Conservation (phyloP, 495 filamentous ascomycete genomes). For the Monascus purpureus region DNA sequence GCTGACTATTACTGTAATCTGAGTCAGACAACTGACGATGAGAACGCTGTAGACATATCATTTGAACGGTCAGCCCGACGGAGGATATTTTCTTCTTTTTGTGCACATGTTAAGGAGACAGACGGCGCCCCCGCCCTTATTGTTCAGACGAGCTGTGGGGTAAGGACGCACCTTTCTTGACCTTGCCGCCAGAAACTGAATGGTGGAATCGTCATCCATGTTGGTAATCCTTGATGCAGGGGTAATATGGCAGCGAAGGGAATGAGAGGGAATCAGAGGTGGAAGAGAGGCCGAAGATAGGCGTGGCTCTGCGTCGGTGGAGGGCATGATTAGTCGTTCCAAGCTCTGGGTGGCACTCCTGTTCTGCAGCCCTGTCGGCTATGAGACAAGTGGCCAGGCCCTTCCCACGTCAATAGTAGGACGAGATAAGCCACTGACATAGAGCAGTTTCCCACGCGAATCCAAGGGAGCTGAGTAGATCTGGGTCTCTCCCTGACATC, state of each 20-base stretch:
- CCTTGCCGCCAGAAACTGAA: conserved; percentile 26
- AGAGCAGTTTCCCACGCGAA: too few species aligned
- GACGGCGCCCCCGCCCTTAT: not conserved
- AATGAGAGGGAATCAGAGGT: conserved; percentile 1
- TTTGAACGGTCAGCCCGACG: not conserved
- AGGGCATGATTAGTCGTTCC: conserved; percentile 4
- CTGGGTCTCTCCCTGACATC: too few species aligned
- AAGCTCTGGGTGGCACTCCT: not conserved
- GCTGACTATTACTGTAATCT: conserved; percentile 7
- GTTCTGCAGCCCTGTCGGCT: not conserved
- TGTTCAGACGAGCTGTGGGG: too few species aligned
- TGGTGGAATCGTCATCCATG: conserved; percentile 26
- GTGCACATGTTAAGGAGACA: too few species aligned
- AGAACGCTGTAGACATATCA: conserved; percentile 14
- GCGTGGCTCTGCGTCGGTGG: conserved; percentile 3
- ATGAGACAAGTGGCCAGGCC: too few species aligned
- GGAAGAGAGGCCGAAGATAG: conserved; percentile 1
- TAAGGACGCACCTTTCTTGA: conserved; percentile 24
- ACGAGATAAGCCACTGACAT: too few species aligned
- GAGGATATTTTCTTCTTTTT: too few species aligned
- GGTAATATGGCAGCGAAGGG: not conserved
- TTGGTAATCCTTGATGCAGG: not conserved
- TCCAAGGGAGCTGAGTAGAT: too few species aligned
- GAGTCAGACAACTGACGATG: conserved; percentile 25
- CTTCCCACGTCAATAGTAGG: too few species aligned